phyloP scores from a whole-genome alignment of 1,139 yeast genomes.

The Candida sp. region DNA sequence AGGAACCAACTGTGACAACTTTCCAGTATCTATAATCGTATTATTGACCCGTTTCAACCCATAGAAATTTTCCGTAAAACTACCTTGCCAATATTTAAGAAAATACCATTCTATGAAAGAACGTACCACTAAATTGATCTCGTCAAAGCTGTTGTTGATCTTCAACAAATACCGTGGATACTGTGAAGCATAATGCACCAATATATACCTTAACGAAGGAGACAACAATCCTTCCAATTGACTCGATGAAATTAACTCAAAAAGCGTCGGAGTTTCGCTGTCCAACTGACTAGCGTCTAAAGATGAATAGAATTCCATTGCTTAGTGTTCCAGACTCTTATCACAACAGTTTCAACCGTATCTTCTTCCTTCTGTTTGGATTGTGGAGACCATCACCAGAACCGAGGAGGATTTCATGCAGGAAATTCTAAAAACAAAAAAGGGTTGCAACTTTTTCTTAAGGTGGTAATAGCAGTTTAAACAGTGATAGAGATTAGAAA shows the following conservation, averaged over 20 bases:
- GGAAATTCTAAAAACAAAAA: background rate
- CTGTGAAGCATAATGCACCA: slow-evolving; percentile 78
- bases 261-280: slow-evolving; percentile 73
- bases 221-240: slow-evolving; percentile 77
- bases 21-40: slow-evolving; percentile 35
- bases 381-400: background rate
- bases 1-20: slow-evolving; percentile 42
- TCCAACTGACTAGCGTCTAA: slow-evolving; percentile 75
- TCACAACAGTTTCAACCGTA: too few relatives aligned
- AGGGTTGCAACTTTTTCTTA: background rate
- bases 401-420: background rate
- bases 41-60: slow-evolving; percentile 70
- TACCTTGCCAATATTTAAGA: slow-evolving; percentile 72
- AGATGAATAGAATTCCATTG: slow-evolving; percentile 81
- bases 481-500: too few relatives aligned
- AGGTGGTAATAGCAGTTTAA: too few relatives aligned
- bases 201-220: slow-evolving; percentile 77
- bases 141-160: slow-evolving; percentile 73
- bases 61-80: slow-evolving; percentile 90
- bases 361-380: background rate
- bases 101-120: slow-evolving; percentile 75
- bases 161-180: slow-evolving; percentile 69
- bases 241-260: slow-evolving; percentile 77
- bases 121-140: slow-evolving; percentile 59
- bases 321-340: too few relatives aligned